phyloP scores from a whole-genome alignment of 257 asterid species.

The Linderniella brevidens region DNA sequence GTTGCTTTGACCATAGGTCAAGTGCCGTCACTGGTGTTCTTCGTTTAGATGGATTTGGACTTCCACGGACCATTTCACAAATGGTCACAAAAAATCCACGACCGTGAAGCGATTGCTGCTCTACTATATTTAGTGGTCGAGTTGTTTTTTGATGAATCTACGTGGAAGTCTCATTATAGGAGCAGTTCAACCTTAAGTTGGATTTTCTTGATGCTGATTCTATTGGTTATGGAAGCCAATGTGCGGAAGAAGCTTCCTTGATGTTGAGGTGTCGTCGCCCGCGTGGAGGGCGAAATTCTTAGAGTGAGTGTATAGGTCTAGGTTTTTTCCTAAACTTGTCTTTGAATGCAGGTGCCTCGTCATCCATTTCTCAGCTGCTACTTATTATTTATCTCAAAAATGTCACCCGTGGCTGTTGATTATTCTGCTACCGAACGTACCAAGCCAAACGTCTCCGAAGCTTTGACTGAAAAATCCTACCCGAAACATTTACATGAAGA shows the following conservation, averaged over 20 bases:
- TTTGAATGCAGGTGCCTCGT: constrained; percentile 57
- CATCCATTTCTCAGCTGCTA: constrained; percentile 21
- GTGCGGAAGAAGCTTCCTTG: constrained; percentile 42
- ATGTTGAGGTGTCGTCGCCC: constrained; percentile 47
- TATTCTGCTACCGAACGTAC: constrained; percentile 16
- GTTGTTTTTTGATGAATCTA: constrained; percentile 40
- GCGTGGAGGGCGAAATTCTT: constrained; percentile 33
- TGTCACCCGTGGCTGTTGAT: constrained; percentile 40
- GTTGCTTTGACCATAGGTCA: constrained; percentile 52
- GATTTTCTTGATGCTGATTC: constrained; percentile 61
- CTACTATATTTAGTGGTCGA: constrained; percentile 29
- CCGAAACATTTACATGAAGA: constrained; percentile 17
- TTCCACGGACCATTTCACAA: constrained; percentile 32
- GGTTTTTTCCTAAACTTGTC: constrained; percentile 38
- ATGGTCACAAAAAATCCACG: constrained; percentile 42
- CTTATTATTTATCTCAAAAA: constrained; percentile 17
- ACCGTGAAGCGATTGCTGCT: constrained; percentile 13
- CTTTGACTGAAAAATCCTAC: constrained; percentile 12
- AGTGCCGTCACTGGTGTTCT: constrained; percentile 25
- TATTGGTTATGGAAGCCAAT: constrained; percentile 44
- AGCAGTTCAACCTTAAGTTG: constrained; percentile 45
- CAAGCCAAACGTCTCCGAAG: constrained; percentile 16
- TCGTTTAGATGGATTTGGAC: constrained; percentile 45
- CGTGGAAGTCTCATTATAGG: constrained; percentile 43
- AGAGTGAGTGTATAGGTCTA: constrained; percentile 33